Conservation (phyloP, 1,139 yeast species). For the Scheffersomyces segobiensis region DNA sequence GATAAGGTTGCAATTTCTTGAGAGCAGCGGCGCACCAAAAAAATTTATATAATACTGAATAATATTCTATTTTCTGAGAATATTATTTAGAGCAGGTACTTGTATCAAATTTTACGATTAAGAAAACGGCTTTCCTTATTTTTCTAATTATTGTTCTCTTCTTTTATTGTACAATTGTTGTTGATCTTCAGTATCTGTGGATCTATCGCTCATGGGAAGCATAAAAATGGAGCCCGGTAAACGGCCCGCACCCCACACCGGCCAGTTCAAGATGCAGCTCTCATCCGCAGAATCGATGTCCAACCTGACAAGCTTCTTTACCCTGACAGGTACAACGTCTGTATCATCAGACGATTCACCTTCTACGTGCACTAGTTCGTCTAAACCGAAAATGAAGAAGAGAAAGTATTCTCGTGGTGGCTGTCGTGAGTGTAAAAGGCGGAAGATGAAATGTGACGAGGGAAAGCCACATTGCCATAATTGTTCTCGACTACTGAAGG, state of each 20-base stretch:
- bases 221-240: background rate
- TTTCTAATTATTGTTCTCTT: background rate
- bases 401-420: slow-evolving; percentile 60
- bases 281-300: background rate
- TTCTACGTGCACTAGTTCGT: background rate
- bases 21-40: background rate
- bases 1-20: background rate
- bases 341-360: background rate
- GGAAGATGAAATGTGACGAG: slow-evolving; percentile 52
- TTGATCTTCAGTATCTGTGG: background rate
- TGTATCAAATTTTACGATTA: background rate
- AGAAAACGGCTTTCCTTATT: background rate
- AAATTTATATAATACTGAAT: background rate
- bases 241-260: background rate
- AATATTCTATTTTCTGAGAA: background rate
- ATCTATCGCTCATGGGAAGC: background rate
- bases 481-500: slow-evolving; percentile 50
- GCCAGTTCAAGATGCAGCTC: background rate
- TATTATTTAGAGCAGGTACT: background rate
- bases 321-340: background rate
- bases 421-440: slow-evolving; percentile 61
- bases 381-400: slow-evolving; percentile 29
- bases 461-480: slow-evolving; percentile 29
- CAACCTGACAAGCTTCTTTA: background rate
- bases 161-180: background rate